phyloP scores from a whole-genome alignment of 805 yeast species.

The Spathaspora passalidarum region DNA sequence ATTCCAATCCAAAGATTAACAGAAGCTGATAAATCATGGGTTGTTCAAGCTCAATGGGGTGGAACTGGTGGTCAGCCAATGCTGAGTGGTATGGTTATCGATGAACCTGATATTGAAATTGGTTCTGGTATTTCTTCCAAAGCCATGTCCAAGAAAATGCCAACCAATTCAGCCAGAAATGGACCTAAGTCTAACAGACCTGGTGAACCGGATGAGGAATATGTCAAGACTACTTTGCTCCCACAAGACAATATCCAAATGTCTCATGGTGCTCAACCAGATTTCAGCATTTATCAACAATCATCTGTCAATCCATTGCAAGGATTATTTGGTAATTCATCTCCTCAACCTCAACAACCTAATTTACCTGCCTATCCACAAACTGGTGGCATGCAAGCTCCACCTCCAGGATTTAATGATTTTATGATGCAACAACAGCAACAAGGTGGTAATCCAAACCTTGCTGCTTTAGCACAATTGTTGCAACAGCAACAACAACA shows the following conservation, averaged over 20 bases:
- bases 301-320: conserved; percentile 45
- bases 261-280: conserved; percentile 37
- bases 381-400: conserved; percentile 7
- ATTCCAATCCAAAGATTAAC: conserved; percentile 87
- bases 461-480: conserved; percentile 38
- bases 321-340: conserved; percentile 37
- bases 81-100: conserved; percentile 76
- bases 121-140: conserved; percentile 93
- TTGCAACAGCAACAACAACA: conserved; percentile 24
- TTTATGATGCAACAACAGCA: conserved; percentile 18
- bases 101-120: conserved; percentile 96
- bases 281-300: conserved; percentile 30
- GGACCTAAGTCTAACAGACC: conserved; percentile 74
- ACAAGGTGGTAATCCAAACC: conserved; percentile 20
- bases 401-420: conserved; percentile 15
- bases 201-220: conserved; percentile 49
- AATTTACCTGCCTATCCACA: conserved; percentile 2
- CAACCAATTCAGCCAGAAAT: conserved; percentile 80
- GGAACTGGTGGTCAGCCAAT: conserved; percentile 91
- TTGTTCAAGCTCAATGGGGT: conserved; percentile 89
- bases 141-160: conserved; percentile 88
- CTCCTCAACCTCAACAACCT: conserved; percentile 14
- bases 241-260: conserved; percentile 19
- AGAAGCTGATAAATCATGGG: conserved; percentile 92
- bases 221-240: conserved; percentile 29